Base-by-base conservation (phyloP, 257 asterid genomes). In the Phtheirospermum japonicum region DNA sequence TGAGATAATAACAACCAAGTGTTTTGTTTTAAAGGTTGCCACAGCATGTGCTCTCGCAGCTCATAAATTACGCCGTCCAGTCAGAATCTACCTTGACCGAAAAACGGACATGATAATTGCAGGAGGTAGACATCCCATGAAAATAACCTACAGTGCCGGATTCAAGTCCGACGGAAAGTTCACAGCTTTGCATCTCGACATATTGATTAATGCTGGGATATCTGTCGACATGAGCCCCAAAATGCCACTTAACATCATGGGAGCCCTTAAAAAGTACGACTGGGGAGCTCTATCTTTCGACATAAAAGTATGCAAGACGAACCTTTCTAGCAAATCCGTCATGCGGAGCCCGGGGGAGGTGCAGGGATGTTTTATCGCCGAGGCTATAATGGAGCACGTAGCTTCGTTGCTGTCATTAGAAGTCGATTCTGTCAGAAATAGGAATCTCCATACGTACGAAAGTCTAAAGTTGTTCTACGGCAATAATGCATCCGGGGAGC, bases 21-120 rank as follows among this genome's bases (percentile, higher is more conserved):
- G 30, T 4, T 17, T 61, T 26, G 28, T 67, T 60, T 60, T 18
- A n/a, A 65, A 66, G 67, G 46, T 71, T 69, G 85, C 88, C 36
- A 51, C 92, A 54, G 89, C 89, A 16, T 82, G 93, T 32, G 93
- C 93, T 11, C 83, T 85, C 55, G 87, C 93, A 23, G 89, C 93
- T 43, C 73, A 85, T 70, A 82, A 78, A 59, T 71, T 85, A 64
- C 66, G 75, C 57, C 77, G 78, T 7, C 93, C 93, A 2, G 93
- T 85, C 48, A 75, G 85, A 74, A 78, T 66, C 36, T 78, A 78
- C 69, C 71, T 80, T 16, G 81, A 85, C 66, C 76, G 89, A 32
- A 82, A 76, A 70, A 76, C 74, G 4, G 87, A 85, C 77, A 85
- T 85, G 93, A 58, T 85, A 65, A 82, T 80, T 43, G 75, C 76